Evolutionary conservation across 176 grass and related monocot species (phyloP).

Genomic region (Oryza glumipatula): DNA sequence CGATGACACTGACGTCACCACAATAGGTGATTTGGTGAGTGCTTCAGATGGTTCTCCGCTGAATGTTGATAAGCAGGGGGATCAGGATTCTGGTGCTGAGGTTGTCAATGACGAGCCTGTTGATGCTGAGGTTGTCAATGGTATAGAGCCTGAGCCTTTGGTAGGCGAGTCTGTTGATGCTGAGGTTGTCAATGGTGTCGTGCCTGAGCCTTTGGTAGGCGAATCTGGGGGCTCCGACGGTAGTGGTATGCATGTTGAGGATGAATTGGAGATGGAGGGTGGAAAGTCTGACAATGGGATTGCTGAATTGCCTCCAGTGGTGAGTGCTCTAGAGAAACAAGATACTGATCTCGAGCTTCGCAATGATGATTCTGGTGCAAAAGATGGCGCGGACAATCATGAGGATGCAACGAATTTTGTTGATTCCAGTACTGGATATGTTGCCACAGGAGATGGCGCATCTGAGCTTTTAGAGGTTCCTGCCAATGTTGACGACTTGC

Average conservation of each 20-base stretch:
- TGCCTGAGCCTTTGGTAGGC: background rate
- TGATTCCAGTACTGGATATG: constrained; percentile 25
- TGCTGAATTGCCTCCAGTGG: constrained; percentile 5
- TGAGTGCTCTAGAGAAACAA: background rate
- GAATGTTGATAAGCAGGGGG: background rate
- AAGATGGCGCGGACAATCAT: background rate
- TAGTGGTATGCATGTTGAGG: background rate
- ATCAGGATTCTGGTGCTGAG: constrained; percentile 1
- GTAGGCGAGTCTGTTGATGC: background rate
- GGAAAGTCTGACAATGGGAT: background rate
- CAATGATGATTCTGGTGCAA: background rate
- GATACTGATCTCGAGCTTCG: background rate
- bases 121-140: background rate
- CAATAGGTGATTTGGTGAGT: constrained; percentile 2
- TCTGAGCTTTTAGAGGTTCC: background rate
- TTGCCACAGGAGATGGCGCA: background rate
- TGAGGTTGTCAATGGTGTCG: background rate
- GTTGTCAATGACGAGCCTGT: background rate
- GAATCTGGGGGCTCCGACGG: background rate
- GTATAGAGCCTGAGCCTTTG: background rate
- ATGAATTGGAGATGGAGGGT: constrained; percentile 13
- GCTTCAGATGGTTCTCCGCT: background rate
- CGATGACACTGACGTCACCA: constrained; percentile 1
- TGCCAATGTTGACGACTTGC: background rate
- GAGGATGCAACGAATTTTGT: background rate